Evolutionary conservation across 345 rosid species (phyloP).

Genomic region (Cardiospermum halicacabum): DNA sequence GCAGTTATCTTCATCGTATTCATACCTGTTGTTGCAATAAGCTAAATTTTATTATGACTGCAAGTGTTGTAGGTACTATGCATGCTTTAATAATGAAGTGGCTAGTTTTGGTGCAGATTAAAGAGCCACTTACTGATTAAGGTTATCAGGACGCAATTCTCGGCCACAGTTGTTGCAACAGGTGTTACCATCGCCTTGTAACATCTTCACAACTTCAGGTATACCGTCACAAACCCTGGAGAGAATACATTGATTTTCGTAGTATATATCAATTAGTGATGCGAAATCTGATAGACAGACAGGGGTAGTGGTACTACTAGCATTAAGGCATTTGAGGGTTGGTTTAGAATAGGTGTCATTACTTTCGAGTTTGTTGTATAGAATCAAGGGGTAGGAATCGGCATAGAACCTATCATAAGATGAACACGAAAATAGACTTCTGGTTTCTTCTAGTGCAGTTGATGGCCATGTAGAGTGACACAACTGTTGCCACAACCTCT

Average conservation of each 20-base stretch:
- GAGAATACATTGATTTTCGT: constrained; percentile 22
- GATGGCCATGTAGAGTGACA: constrained; percentile 43
- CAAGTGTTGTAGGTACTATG: constrained; percentile 1
- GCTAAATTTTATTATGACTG: not conserved
- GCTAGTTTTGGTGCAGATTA: constrained; percentile 22
- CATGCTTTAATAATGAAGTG: not conserved
- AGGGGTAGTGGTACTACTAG: no score
- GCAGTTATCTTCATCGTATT: not conserved
- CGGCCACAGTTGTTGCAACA: not conserved
- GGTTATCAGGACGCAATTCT: not conserved
- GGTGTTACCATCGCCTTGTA: not conserved
- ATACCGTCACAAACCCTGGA: constrained; percentile 23
- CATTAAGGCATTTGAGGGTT: not conserved
- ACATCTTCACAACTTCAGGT: constrained; percentile 9
- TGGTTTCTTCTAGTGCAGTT: constrained; percentile 18
- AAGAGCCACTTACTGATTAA: constrained; percentile 17
- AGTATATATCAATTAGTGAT: constrained; percentile 31
- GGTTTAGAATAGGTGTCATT: not conserved
- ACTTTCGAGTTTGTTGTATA: not conserved
- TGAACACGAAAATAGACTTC: not conserved
- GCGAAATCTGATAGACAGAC: constrained; percentile 22
- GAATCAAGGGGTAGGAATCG: constrained; percentile 25
- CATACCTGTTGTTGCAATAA: not conserved
- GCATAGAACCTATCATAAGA: constrained; percentile 18
- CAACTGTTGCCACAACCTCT: constrained; percentile 16